Evolutionary conservation across 257 asterid genomes (phyloP), one percentile per base, ranked within the genome.

Genomic region (Paraleonurus japonicus): DNA sequence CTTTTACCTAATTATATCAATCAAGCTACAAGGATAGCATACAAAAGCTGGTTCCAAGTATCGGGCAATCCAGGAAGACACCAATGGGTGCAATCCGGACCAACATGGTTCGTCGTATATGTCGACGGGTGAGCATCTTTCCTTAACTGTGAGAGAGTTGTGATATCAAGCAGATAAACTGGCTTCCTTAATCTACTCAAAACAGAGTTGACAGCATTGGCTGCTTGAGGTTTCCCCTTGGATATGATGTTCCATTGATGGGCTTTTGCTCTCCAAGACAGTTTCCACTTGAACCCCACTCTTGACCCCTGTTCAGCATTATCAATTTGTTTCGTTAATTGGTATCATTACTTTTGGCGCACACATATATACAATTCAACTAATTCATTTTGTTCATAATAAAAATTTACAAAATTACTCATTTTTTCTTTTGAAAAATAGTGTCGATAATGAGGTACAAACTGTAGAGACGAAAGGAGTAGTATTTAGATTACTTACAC

Each of bases 401-500:
- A n/a, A n/a, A n/a, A n/a, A n/a, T n/a, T n/a, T n/a, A n/a, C n/a
- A n/a, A n/a, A n/a, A n/a, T n/a, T n/a, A n/a, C n/a, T n/a, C n/a
- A n/a, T n/a, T n/a, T n/a, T n/a, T n/a, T n/a, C n/a, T n/a, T n/a
- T n/a, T n/a, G n/a, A n/a, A n/a, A n/a, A n/a, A n/a, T n/a, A n/a
- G n/a, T n/a, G n/a, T n/a, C n/a, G n/a, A n/a, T n/a, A n/a, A n/a
- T n/a, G n/a, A n/a, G n/a, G n/a, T n/a, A n/a, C n/a, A n/a, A n/a
- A n/a, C n/a, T n/a, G n/a, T n/a, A n/a, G n/a, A n/a, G n/a, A n/a
- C n/a, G n/a, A n/a, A n/a, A n/a, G n/a, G n/a, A n/a, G n/a, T n/a
- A n/a, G 24, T 17, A 17, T 41, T 7, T 50, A 20, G 26, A 30
- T 8, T 37, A 75, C 89, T 80, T 76, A 87, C 94, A 8, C 1